phyloP scores from a whole-genome alignment of 2,329 filamentous ascomycete genomes.

The Penicillium brevicompactum region DNA sequence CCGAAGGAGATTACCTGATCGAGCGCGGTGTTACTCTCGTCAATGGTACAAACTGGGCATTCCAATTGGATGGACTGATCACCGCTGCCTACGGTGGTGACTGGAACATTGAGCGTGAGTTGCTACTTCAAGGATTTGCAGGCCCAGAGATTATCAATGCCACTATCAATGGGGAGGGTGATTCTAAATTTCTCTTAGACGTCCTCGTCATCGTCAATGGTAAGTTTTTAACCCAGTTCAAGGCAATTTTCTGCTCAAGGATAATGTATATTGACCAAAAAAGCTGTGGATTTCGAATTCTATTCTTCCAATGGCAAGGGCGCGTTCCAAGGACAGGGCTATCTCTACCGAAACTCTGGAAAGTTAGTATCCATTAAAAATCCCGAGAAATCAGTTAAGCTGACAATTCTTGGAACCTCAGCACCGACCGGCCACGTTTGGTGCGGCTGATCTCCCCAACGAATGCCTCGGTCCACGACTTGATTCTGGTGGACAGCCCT shows the following conservation, averaged over 20 bases:
- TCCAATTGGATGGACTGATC: constrained; percentile 38
- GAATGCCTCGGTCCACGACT: constrained; percentile 32
- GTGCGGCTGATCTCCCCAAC: constrained; percentile 27
- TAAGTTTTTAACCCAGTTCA: constrained; percentile 1
- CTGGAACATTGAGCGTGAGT: constrained; percentile 31
- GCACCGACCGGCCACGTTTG: constrained; percentile 23
- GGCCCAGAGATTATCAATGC: constrained; percentile 30
- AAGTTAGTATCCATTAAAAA: constrained; percentile 24
- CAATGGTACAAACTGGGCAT: constrained; percentile 37
- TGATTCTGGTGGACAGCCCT: constrained; percentile 36
- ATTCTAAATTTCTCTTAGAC: constrained; percentile 31
- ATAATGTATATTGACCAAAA: neutral
- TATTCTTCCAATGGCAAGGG: constrained; percentile 37
- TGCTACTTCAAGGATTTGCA: constrained; percentile 33
- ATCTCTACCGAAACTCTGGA: constrained; percentile 32
- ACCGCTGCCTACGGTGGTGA: constrained; percentile 33
- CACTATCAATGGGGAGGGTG: constrained; percentile 39
- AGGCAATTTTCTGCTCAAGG: neutral
- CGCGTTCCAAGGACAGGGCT: constrained; percentile 40
- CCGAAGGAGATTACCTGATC: constrained; percentile 31
- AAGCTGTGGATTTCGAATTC: constrained; percentile 38
- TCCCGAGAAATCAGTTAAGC: neutral
- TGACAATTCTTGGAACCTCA: neutral
- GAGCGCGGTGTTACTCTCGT: constrained; percentile 27
- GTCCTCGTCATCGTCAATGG: constrained; percentile 36